A percentile compares a stretch with the other conserved stretches of the same genome.
Evolutionary conservation across 345 rosid species (phyloP).

Genomic region (Citrus hindsii): DNA sequence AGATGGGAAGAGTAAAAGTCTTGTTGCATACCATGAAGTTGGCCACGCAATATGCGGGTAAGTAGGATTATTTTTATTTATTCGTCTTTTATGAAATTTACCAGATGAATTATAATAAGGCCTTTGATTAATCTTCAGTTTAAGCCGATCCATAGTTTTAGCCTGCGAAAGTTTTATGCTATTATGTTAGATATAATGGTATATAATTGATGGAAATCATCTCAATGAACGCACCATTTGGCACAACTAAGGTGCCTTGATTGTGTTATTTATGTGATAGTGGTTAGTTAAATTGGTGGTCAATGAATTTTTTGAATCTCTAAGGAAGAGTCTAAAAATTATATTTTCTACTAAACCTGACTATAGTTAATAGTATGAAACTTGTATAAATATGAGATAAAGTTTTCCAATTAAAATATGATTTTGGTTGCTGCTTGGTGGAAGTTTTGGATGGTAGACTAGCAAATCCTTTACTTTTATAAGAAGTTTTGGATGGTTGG

Average conservation of each 20-base stretch:
- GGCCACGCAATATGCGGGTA: slow-evolving; percentile 97
- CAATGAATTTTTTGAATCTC: neutral
- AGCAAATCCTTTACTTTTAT: neutral
- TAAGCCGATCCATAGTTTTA: neutral
- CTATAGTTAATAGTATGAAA: neutral
- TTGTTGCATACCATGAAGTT: slow-evolving; percentile 97
- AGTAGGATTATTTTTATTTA: slow-evolving; percentile 24
- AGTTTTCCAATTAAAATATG: neutral
- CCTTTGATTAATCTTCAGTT: neutral
- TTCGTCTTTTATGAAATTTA: neutral
- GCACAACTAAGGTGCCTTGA: neutral
- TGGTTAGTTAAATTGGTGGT: neutral
- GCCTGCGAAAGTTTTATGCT: neutral
- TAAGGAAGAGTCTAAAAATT: neutral
- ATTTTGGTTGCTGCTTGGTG: no score
- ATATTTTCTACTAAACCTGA: neutral
- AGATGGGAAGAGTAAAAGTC: slow-evolving; percentile 93
- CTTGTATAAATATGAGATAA: neutral
- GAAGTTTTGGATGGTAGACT: neutral
- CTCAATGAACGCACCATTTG: neutral
- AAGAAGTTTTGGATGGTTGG: neutral
- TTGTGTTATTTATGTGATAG: neutral
- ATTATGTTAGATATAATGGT: neutral
- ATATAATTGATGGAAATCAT: neutral
- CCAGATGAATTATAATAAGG: neutral